Evolutionary conservation across 2,329 filamentous ascomycete genomes (phyloP).

Genomic region (Cyphellophora attinorum): DNA sequence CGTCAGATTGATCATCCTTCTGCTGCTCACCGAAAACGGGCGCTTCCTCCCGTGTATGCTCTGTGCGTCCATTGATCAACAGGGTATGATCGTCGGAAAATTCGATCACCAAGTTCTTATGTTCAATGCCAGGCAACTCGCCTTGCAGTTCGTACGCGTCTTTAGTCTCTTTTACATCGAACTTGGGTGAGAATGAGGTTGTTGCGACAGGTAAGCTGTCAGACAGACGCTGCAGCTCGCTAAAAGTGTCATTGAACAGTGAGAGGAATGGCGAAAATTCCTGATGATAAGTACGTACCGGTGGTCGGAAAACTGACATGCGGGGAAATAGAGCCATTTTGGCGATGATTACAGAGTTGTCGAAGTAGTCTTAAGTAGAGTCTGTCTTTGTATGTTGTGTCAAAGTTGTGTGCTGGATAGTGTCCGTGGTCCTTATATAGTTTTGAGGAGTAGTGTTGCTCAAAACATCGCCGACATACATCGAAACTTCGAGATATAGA

Average conservation of each 20-base stretch:
- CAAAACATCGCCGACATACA: too few species aligned
- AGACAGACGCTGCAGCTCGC: constrained; percentile 16
- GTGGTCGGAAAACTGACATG: constrained; percentile 2
- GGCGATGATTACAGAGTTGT: too few species aligned
- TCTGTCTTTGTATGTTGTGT: too few species aligned
- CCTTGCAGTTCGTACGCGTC: constrained; percentile 38
- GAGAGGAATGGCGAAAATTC: constrained; percentile 14
- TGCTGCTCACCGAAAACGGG: constrained; percentile 3
- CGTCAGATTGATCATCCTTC: constrained; percentile 7
- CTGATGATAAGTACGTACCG: constrained; percentile 9
- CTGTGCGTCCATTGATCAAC: constrained; percentile 33
- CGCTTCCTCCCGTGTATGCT: constrained; percentile 23
- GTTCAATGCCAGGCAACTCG: constrained; percentile 38
- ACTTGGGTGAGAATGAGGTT: constrained; percentile 29
- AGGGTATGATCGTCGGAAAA: constrained; percentile 38
- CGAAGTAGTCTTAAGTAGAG: too few species aligned
- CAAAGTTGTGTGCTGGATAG: too few species aligned
- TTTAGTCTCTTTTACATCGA: constrained; percentile 37
- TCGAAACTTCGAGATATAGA: too few species aligned
- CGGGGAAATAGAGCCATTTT: constrained; percentile 15
- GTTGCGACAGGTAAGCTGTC: constrained; percentile 14
- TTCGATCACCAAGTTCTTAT: constrained; percentile 37
- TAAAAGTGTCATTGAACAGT: constrained; percentile 19
- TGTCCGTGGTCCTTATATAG: too few species aligned
- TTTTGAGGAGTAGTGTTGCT: too few species aligned